Conservation (phyloP, 2,329 filamentous ascomycete species). For the Cyphellophora europaea region DNA sequence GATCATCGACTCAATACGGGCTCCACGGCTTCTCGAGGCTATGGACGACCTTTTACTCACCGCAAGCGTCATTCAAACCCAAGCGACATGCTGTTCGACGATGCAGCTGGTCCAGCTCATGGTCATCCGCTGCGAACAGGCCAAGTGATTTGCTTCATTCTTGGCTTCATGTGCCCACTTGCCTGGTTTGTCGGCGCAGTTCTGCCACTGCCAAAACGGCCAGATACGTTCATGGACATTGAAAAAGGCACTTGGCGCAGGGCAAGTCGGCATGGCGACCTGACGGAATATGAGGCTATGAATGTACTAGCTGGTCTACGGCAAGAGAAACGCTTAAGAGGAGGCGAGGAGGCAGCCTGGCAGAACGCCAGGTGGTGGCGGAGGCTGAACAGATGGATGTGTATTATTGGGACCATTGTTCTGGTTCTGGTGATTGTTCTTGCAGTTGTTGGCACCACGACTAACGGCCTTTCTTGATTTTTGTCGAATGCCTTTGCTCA, state of each 20-base stretch:
- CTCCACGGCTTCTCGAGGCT: constrained; percentile 14
- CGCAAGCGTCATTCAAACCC: constrained; percentile 29
- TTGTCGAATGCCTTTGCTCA: too few species aligned
- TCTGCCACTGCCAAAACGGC: constrained; percentile 57
- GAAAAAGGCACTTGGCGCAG: constrained; percentile 10
- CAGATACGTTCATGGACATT: constrained; percentile 42
- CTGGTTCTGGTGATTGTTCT: constrained; percentile 45
- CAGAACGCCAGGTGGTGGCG: constrained; percentile 58
- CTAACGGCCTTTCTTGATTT: too few species aligned
- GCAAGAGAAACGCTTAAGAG: constrained; percentile 26
- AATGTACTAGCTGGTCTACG: constrained; percentile 29
- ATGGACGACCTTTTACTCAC: constrained; percentile 24
- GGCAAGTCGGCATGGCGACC: not conserved
- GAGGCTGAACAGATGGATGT: constrained; percentile 54
- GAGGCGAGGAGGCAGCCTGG: constrained; percentile 38
- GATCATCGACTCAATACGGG: constrained; percentile 45
- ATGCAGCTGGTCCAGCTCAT: constrained; percentile 37
- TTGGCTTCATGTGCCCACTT: constrained; percentile 70
- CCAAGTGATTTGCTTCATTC: constrained; percentile 64
- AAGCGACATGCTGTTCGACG: constrained; percentile 56
- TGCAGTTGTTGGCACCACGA: constrained; percentile 14
- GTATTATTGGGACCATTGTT: constrained; percentile 45
- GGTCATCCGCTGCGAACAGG: constrained; percentile 54
- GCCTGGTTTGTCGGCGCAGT: constrained; percentile 72
- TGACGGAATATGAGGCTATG: constrained; percentile 11